A percentile compares a stretch with the other conserved stretches of the same genome.
Conservation (phyloP, 805 yeast genomes). For the Cyberlindnera samutprakarnensis region DNA sequence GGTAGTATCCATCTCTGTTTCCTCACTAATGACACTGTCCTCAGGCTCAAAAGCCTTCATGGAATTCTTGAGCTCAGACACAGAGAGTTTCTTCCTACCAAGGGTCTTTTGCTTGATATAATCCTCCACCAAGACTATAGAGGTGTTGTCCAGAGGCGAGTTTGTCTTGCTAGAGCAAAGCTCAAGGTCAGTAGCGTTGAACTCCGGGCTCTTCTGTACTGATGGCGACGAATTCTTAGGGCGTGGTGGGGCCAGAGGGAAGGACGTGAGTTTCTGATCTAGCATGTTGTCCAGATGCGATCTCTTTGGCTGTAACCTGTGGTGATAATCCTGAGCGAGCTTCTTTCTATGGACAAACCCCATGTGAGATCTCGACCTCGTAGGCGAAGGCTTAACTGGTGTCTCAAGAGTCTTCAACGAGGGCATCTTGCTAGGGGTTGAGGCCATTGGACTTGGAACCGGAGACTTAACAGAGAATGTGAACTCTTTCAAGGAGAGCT, state of each 20-base stretch:
- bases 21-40: not conserved
- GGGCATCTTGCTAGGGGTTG: not conserved
- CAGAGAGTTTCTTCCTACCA: constrained; percentile 24
- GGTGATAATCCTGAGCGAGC: not conserved
- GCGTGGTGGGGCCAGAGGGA: constrained; percentile 28
- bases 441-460: not conserved
- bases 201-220: not conserved
- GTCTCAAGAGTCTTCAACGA: too few relatives aligned
- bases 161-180: constrained; percentile 4
- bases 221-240: not conserved
- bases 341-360: not conserved
- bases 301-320: constrained; percentile 5
- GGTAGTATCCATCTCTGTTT: not conserved
- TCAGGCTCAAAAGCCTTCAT: constrained; percentile 10
- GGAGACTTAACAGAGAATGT: not conserved
- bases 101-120: constrained; percentile 30
- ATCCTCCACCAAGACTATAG: constrained; percentile 47
- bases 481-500: constrained; percentile 1
- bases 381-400: too few relatives aligned
- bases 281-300: constrained; percentile 33
- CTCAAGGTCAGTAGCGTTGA: constrained; percentile 2
- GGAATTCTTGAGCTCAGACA: constrained; percentile 27
- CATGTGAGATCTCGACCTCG: not conserved
- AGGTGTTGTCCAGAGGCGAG: constrained; percentile 18
- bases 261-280: constrained; percentile 31